These are phyloP conservation scores for Arthrobotrys sphaeroides DNA, from an alignment of 2,329 filamentous ascomycete species.

Conservation along the genomic window DNA sequence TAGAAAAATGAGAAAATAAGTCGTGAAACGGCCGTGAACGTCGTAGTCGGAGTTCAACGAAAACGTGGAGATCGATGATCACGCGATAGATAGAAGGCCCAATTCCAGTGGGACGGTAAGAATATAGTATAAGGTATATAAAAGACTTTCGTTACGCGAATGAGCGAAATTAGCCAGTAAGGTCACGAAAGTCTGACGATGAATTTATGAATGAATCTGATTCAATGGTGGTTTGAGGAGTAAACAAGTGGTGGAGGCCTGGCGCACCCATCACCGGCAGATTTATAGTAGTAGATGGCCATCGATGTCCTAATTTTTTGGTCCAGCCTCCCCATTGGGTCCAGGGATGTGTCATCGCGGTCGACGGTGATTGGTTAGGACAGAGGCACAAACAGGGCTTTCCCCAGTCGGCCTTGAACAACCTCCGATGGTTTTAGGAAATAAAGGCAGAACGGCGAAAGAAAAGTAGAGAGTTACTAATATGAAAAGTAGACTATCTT, in stretches of 20 bases:
- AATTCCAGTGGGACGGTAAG: not conserved
- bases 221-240: not conserved
- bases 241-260: not conserved
- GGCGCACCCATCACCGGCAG: not conserved
- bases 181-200: not conserved
- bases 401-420: not conserved
- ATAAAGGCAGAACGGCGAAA: not conserved
- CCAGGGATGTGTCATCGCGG: not conserved
- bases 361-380: not conserved
- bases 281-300: not conserved
- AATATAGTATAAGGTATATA: not conserved
- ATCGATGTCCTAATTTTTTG: slow-evolving; percentile 2
- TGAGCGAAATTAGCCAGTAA: slow-evolving; percentile 2
- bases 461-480: too few relatives aligned
- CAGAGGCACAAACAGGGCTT: not conserved
- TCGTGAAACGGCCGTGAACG: not conserved
- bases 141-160: not conserved
- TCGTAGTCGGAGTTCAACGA: not conserved
- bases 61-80: not conserved
- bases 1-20: too few relatives aligned
- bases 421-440: not conserved
- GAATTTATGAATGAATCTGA: too few relatives aligned
- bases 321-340: not conserved
- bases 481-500: too few relatives aligned
- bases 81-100: not conserved